These are phyloP conservation scores for Paramecium pentaurelia DNA, from an alignment of 73 alveolate species.

Conservation along the genomic window DNA sequence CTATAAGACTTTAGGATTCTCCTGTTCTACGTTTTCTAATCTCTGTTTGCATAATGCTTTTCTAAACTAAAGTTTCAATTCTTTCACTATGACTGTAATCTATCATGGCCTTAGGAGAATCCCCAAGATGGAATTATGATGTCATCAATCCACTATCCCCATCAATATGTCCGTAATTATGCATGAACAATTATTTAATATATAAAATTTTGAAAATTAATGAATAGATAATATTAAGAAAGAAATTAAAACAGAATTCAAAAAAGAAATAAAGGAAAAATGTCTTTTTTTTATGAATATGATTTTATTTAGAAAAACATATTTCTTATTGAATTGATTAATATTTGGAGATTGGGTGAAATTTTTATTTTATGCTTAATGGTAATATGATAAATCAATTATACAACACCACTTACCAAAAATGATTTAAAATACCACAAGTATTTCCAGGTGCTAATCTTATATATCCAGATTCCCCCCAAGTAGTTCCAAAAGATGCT, in stretches of 20 bases:
- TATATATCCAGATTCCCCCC: constrained; percentile 53
- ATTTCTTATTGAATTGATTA: too few species aligned
- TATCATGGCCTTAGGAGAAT: constrained; percentile 37
- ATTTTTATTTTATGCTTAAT: too few species aligned
- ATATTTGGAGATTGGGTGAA: too few species aligned
- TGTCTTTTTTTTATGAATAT: too few species aligned
- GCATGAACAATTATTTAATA: background rate
- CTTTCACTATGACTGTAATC: constrained; percentile 50
- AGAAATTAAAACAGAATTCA: too few species aligned
- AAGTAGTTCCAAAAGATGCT: constrained; percentile 28
- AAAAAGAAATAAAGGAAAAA: too few species aligned
- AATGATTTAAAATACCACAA: background rate
- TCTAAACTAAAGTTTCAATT: background rate
- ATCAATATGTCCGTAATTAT: constrained; percentile 30
- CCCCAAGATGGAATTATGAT: background rate
- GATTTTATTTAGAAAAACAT: too few species aligned
- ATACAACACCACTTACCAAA: too few species aligned
- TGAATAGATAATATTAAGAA: too few species aligned
- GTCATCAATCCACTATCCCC: constrained; percentile 37
- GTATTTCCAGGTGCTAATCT: constrained; percentile 32
- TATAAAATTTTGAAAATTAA: background rate
- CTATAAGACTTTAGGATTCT: constrained; percentile 3
- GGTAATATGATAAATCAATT: too few species aligned
- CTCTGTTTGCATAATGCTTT: background rate
- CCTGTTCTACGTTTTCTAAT: background rate